Base-by-base conservation (phyloP, 306 rosid genomes). In the Quillaja saponaria region DNA sequence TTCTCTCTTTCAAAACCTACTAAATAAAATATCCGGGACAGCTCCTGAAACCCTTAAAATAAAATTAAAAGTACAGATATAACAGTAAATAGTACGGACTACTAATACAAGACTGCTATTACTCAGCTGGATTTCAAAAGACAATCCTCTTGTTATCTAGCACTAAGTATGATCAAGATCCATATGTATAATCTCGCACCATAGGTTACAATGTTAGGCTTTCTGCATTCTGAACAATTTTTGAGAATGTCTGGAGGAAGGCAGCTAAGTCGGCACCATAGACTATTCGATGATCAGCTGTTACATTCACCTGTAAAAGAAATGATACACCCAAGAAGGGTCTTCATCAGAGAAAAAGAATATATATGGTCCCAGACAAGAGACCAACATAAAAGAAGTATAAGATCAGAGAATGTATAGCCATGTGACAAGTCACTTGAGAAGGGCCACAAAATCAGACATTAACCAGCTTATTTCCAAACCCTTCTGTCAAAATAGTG, bases 251-350 rank as follows among this genome's bases (percentile, higher is more conserved):
- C 77, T 80, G 74, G 55, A 86, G 90, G 84, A 90, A 90, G 67
- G 87, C 87, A 18, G 97, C 97, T 87, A 90, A 79, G 69, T 86
- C 95, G 28, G 97, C 97, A 49, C 97, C 97, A 46, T 90, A 90
- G 49, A 90, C 70, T 61, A 90, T 75, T 52, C 95, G 84, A 84
- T 90, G 97, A 84, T 90, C 97, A 20, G 91, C 91, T 1, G 97
- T 90, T 60, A 90, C 97, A 61, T 90, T 90, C 80, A 90, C 97
- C 97, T 90, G 87, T 69, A 51, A 78, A 83, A 55, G 61, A 42
- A 56, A 62, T 37, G 61, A 64, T 14, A 49, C 34, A n/a, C 41
- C 54, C 64, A 34, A 64, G 31, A 1, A 25, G 31, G 31, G 31
- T 25, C 31, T 25, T 25, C 2, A 25, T 25, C 4, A 12, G 44